Evolutionary conservation across 164 flowering plant species (phyloP), one percentile per base, ranked within the genome.

Genomic region (Liriodendron chinense): DNA sequence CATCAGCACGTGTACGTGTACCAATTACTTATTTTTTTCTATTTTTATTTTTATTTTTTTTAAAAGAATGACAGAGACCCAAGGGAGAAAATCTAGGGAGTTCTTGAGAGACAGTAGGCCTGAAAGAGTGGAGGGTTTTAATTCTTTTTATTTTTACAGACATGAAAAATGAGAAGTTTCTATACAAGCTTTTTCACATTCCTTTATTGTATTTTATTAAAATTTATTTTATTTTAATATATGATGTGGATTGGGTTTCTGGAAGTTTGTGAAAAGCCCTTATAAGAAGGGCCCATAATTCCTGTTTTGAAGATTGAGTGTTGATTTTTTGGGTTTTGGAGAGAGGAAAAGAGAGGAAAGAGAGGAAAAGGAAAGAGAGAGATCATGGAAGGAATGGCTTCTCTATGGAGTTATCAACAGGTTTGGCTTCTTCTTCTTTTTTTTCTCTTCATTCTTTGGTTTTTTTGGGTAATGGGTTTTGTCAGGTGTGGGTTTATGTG

Each of bases 401-500:
- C 75, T 65, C 47, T 73, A 12, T 73, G 75, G 57, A 48, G 69
- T 24, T 73, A 73, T 16, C 75, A 73, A 48, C 61, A 73, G 75
- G 75, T 73, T 26, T 34, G 69, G 18, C 16, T 24, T 16, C 47
- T 18, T 18, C 47, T 64, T 64, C n/a, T 23, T 4, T 13, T 67
- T 26, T 16, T 14, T 7, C n/a, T 14, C 26, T 67, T 67, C 47
- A 14, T 67, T 67, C 59, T 53, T 24, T 12, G 34, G 9, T 64
- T 64, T 3, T 24, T 18, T 28, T 67, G 69, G 49, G 48, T 26
- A 20, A 14, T 67, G 69, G 69, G 47, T 7, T 34, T 28, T 26
- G 43, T 25, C 26, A 26, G 47, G 9, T 67, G 16, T 34, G 47
- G 49, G 20, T 16, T 16, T 67, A 6, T 14, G 69, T 28, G 8